These are phyloP conservation scores for Tetrahymena elliotti DNA, from an alignment of 73 alveolate genomes.

Conservation along the genomic window DNA sequence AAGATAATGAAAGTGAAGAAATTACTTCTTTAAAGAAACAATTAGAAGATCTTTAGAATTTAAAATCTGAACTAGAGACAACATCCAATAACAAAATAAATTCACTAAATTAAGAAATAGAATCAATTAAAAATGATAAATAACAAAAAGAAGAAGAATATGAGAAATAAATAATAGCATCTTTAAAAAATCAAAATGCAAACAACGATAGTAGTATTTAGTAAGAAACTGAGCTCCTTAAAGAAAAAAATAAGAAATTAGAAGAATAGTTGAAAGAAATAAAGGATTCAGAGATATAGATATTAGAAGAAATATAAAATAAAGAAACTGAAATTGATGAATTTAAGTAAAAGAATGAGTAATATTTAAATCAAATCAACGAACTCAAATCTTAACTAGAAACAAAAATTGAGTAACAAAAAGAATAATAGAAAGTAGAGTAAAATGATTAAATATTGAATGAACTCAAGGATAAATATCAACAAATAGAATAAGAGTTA, in stretches of 20 bases:
- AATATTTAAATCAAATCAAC: background rate
- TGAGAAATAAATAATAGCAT: background rate
- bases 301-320: background rate
- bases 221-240: background rate
- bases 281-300: background rate
- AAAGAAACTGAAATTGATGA: background rate
- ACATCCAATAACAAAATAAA: background rate
- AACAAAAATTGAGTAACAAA: background rate
- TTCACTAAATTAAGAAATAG: background rate
- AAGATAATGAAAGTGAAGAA: background rate
- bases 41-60: background rate
- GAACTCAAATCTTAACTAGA: background rate
- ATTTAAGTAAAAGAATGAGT: background rate
- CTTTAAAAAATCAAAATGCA: background rate
- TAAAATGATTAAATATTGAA: background rate
- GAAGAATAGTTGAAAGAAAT: background rate
- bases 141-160: background rate
- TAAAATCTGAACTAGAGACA: background rate
- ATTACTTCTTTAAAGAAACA: background rate
- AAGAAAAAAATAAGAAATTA: background rate
- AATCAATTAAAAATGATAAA: background rate
- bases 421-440: background rate
- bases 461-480: background rate
- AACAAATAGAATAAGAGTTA: background rate
- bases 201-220: background rate